A percentile compares a stretch with the other conserved stretches of the same genome.
phyloP scores from a whole-genome alignment of 805 yeast species.

The Monosporozyma siamensis region DNA sequence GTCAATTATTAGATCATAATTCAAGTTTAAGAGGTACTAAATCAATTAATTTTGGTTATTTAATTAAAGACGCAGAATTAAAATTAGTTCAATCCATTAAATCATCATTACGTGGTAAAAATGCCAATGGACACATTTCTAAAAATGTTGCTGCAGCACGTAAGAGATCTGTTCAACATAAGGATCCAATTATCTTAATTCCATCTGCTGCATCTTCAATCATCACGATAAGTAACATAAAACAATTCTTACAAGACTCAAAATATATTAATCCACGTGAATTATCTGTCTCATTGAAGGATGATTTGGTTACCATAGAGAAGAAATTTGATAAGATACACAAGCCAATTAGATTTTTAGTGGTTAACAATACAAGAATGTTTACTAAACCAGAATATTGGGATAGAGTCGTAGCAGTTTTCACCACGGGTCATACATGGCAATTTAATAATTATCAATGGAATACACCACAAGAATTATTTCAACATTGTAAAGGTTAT shows the following conservation, averaged over 20 bases:
- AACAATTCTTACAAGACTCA: conserved; percentile 66
- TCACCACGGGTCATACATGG: conserved; percentile 97
- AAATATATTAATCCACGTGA: conserved; percentile 45
- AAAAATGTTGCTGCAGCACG: conserved; percentile 10
- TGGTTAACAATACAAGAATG: conserved; percentile 81
- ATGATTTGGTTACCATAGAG: conserved; percentile 25
- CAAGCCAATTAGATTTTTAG: conserved; percentile 35
- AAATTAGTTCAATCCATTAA: conserved; percentile 46
- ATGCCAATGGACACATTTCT: conserved; percentile 15
- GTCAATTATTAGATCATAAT: conserved; percentile 48
- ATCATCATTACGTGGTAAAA: conserved; percentile 21
- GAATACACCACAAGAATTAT: conserved; percentile 68
- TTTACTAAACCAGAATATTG: conserved; percentile 93
- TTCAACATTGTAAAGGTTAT: conserved; percentile 78
- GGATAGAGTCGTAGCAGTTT: conserved; percentile 92
- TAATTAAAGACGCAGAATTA: conserved; percentile 56
- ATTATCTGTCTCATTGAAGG: conserved; percentile 26
- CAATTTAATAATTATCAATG: conserved; percentile 85
- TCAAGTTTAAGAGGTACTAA: conserved; percentile 58
- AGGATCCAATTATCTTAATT: conserved; percentile 63
- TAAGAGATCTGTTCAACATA: conserved; percentile 8
- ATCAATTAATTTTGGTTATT: conserved; percentile 55
- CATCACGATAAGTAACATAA: conserved; percentile 54
- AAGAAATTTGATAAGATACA: conserved; percentile 27
- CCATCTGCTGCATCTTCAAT: conserved; percentile 76